These are phyloP conservation scores for Penicillium flavigenum DNA, from an alignment of 495 filamentous ascomycete species.

Conservation along the genomic window DNA sequence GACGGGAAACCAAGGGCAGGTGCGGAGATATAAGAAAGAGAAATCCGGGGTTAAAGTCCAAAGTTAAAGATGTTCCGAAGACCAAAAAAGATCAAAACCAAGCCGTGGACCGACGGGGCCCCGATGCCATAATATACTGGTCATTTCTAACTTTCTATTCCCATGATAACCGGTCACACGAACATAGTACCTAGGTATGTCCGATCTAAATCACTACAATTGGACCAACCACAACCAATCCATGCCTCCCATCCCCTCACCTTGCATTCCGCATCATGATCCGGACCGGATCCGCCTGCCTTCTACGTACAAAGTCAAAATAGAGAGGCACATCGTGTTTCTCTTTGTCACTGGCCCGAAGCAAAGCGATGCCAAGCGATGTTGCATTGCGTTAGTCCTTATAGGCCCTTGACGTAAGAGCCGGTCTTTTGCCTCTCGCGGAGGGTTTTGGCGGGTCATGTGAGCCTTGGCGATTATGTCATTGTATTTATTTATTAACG, in stretches of 20 bases:
- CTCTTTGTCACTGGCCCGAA: constrained; percentile 31
- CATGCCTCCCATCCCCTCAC: constrained; percentile 7
- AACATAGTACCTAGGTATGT: neutral
- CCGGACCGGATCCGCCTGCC: constrained; percentile 24
- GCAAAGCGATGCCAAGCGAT: constrained; percentile 33
- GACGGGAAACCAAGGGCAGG: neutral
- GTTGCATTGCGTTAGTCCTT: constrained; percentile 10
- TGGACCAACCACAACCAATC: constrained; percentile 9
- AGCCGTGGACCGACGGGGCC: constrained; percentile 1
- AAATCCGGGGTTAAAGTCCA: constrained; percentile 32
- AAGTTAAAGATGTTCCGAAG: constrained; percentile 3
- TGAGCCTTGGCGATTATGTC: constrained; percentile 17
- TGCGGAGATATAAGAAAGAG: neutral
- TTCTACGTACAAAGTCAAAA: constrained; percentile 4
- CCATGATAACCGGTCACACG: constrained; percentile 3
- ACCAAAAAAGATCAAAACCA: constrained; percentile 4
- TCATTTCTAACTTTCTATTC: neutral
- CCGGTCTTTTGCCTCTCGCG: neutral
- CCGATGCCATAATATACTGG: constrained; percentile 7
- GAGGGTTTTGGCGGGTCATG: constrained; percentile 14
- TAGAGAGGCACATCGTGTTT: constrained; percentile 16
- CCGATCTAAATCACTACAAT: neutral
- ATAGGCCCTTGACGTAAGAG: constrained; percentile 10
- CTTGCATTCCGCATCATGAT: constrained; percentile 16
- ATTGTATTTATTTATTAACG: neutral